Evolutionary conservation across 2,329 filamentous ascomycete genomes (phyloP).

Genomic region (Xenoacremonium recifei): DNA sequence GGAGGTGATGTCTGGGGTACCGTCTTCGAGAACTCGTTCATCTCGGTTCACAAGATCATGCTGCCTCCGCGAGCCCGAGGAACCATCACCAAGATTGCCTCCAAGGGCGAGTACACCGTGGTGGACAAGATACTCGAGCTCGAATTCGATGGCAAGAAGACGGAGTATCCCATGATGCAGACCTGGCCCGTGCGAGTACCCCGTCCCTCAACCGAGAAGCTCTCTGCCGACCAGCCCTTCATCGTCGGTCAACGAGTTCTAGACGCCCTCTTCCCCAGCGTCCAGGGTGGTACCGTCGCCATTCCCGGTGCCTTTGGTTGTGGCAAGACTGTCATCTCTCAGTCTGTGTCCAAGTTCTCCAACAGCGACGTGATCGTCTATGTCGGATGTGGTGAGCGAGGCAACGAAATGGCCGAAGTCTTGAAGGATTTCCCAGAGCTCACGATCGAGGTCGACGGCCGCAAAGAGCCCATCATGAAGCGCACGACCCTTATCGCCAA

Average conservation of each 20-base stretch:
- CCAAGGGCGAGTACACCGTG: constrained; percentile 91
- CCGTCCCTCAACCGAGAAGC: constrained; percentile 87
- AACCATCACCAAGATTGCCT: constrained; percentile 86
- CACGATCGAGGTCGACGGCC: constrained; percentile 88
- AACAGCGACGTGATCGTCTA: constrained; percentile 99
- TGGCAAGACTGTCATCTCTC: constrained; percentile 98
- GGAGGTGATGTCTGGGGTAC: constrained; percentile 95
- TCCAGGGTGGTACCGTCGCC: constrained; percentile 95
- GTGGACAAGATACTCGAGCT: constrained; percentile 92
- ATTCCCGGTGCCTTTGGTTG: constrained; percentile 98
- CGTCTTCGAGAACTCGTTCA: constrained; percentile 94
- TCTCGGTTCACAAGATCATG: constrained; percentile 90
- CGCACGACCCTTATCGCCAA: constrained; percentile 97
- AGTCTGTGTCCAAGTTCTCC: constrained; percentile 98
- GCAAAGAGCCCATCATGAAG: constrained; percentile 99
- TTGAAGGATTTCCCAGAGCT: constrained; percentile 99
- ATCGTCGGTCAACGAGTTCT: constrained; percentile 96
- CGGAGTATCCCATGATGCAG: constrained; percentile 97
- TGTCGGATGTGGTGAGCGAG: constrained; percentile 86
- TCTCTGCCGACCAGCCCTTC: constrained; percentile 85
- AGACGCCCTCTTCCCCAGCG: constrained; percentile 92
- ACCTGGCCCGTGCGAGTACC: constrained; percentile 97
- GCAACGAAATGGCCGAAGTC: constrained; percentile 99
- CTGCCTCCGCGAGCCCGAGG: constrained; percentile 87
- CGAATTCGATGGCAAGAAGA: constrained; percentile 96